Conservation (phyloP, 441 rosid species). For the Erodium moschatum region DNA sequence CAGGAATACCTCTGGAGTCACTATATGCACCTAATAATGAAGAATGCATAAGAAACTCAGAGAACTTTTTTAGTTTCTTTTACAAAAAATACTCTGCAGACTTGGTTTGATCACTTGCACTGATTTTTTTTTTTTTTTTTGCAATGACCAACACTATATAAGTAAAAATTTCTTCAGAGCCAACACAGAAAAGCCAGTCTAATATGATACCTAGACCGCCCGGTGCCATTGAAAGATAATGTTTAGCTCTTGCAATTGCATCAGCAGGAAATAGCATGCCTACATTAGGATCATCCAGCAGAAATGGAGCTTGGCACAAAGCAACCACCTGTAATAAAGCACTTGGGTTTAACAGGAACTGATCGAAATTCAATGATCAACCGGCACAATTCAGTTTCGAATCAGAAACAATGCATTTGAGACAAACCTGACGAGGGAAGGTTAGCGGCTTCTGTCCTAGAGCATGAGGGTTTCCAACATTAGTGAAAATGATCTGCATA, state of each 20-base stretch:
- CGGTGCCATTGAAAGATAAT: slow-evolving; percentile 65
- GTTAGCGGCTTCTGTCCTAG: slow-evolving; percentile 85
- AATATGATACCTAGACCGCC: slow-evolving; percentile 77
- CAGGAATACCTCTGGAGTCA: slow-evolving; percentile 87
- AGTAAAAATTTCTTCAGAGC: not conserved
- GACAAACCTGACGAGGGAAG: slow-evolving; percentile 78
- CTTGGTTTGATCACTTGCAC: not conserved
- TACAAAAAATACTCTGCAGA: not conserved
- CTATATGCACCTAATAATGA: slow-evolving; percentile 72
- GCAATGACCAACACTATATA: not conserved
- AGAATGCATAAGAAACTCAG: not conserved
- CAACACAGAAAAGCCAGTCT: not conserved
- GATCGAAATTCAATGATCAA: too few relatives aligned
- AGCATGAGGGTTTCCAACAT: slow-evolving; percentile 97
- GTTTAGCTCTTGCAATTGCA: slow-evolving; percentile 89
- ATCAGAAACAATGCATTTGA: not conserved
- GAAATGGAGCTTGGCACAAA: slow-evolving; percentile 92
- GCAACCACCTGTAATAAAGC: slow-evolving; percentile 69
- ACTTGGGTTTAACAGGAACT: not conserved
- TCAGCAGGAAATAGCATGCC: slow-evolving; percentile 84
- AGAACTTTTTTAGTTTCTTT: not conserved
- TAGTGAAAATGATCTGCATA: slow-evolving; percentile 79
- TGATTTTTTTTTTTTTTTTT: not conserved
- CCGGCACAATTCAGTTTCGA: not conserved
- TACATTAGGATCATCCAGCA: slow-evolving; percentile 88